Conservation (phyloP, 2,329 filamentous ascomycete genomes). For the Trichoderma sp. region DNA sequence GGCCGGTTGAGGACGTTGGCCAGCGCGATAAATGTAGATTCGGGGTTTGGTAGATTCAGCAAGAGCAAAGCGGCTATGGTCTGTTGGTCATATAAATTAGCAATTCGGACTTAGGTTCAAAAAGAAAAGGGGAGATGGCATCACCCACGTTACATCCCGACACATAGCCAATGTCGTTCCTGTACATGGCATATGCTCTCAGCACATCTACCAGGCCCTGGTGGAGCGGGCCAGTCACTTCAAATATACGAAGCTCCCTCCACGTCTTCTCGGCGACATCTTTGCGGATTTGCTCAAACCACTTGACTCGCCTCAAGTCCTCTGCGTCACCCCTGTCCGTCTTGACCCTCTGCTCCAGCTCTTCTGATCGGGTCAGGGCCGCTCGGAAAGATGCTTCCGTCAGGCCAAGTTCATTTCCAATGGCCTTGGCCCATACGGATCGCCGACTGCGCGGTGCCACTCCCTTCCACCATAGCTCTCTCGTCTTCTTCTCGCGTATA, state of each 20-base stretch:
- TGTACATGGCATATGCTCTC: slow-evolving; percentile 77
- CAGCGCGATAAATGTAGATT: slow-evolving; percentile 65
- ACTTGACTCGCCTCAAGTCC: slow-evolving; percentile 54
- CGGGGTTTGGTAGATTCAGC: slow-evolving; percentile 63
- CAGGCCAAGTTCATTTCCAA: slow-evolving; percentile 70
- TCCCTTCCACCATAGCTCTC: slow-evolving; percentile 80
- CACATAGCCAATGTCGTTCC: slow-evolving; percentile 76
- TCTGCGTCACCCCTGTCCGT: slow-evolving; percentile 50
- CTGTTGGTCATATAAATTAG: slow-evolving; percentile 38
- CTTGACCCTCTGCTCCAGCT: slow-evolving; percentile 56
- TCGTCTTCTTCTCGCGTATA: slow-evolving; percentile 64
- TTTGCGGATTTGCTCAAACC: slow-evolving; percentile 61
- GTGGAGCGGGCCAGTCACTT: slow-evolving; percentile 63
- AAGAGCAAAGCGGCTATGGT: slow-evolving; percentile 71
- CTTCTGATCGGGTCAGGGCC: slow-evolving; percentile 64
- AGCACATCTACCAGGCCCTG: slow-evolving; percentile 67
- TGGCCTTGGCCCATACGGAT: slow-evolving; percentile 65
- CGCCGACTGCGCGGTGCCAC: slow-evolving; percentile 68
- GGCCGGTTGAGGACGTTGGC: slow-evolving; percentile 76
- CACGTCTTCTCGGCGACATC: slow-evolving; percentile 65
- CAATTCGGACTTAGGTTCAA: neutral
- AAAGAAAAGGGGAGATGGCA: neutral
- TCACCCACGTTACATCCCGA: slow-evolving; percentile 67
- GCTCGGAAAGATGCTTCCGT: slow-evolving; percentile 65
- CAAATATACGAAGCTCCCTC: slow-evolving; percentile 70